Percentiles rank a stretch among this genome's conserved stretches.
Conservation (phyloP, 768 basidiomycete species). For the Dioszegia aurantiaca region DNA sequence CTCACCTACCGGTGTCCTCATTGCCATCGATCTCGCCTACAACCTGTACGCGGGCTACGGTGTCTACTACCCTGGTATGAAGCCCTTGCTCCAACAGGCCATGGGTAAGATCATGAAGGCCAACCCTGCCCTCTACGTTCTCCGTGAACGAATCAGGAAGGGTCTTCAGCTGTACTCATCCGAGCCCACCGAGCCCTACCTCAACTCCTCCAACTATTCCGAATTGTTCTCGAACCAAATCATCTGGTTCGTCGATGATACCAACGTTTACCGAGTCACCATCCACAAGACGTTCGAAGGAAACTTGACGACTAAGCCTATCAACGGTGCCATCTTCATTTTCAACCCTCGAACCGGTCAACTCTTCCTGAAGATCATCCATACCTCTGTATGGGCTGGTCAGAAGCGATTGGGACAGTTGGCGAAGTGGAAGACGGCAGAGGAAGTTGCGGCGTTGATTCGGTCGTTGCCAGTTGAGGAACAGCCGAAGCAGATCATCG, state of each 20-base stretch:
- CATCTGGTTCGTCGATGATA: conserved; percentile 99
- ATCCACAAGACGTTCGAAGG: conserved; percentile 99
- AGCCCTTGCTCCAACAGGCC: conserved; percentile 94
- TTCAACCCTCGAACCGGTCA: conserved; percentile 99
- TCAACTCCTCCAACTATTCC: conserved; percentile 89
- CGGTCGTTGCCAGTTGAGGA: conserved; percentile 99
- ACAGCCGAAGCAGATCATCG: conserved; percentile 99
- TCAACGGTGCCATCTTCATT: conserved; percentile 68
- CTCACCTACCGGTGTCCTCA: conserved; percentile 97
- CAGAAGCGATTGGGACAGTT: conserved; percentile 99
- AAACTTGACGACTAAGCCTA: conserved; percentile 98
- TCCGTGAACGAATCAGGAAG: conserved; percentile 98
- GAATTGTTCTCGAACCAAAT: conserved; percentile 98
- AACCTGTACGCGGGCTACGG: conserved; percentile 98
- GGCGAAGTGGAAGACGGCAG: conserved; percentile 91
- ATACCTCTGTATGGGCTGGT: conserved; percentile 99
- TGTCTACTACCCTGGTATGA: conserved; percentile 99
- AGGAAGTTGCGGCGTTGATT: conserved; percentile 97
- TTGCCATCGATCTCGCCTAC: conserved; percentile 97
- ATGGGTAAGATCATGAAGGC: conserved; percentile 99
- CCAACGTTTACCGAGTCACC: conserved; percentile 85
- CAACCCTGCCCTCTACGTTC: conserved; percentile 93
- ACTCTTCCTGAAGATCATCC: conserved; percentile 96
- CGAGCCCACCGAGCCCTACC: conserved; percentile 97
- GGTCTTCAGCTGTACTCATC: conserved; percentile 97